Base-by-base conservation (phyloP, 2,329 filamentous ascomycete genomes). In the Pseudogymnoascus pannorum region DNA sequence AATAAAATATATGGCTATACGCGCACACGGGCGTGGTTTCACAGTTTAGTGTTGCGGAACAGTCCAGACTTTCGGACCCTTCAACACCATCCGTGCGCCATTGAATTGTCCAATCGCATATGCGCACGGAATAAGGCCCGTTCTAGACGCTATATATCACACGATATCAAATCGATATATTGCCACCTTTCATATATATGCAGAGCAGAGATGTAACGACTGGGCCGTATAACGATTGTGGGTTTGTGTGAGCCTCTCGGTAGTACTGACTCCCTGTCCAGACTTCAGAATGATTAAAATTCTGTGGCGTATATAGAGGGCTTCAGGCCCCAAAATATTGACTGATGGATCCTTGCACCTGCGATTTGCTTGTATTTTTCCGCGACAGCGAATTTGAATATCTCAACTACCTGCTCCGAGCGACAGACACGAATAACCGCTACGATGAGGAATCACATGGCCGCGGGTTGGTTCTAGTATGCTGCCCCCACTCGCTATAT, bases 21-120 rank as follows among this genome's bases (percentile, higher is more conserved):
- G n/a, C n/a, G n/a, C n/a, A n/a, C n/a, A n/a, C n/a, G n/a, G n/a
- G n/a, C n/a, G n/a, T n/a, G n/a, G n/a, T n/a, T n/a, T n/a, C n/a
- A n/a, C n/a, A n/a, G n/a, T n/a, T n/a, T n/a, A n/a, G n/a, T n/a
- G n/a, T n/a, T n/a, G n/a, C n/a, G n/a, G n/a, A n/a, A n/a, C n/a
- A n/a, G n/a, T n/a, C n/a, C n/a, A n/a, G n/a, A n/a, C n/a, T n/a
- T n/a, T n/a, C n/a, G n/a, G n/a, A n/a, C n/a, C n/a, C n/a, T n/a
- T n/a, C n/a, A 97, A 33, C 31, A 33, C 31, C 31, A n/a, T 12
- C 35, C 35, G 5, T 38, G 42, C 42, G 20, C 20, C 26, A 14
- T 26, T 48, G 20, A 48, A 24, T 48, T 48, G 42, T 48, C 42
- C 20, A 48, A 26, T 48, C 42, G 6, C 20, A 48, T 48, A 48